These are phyloP conservation scores for Hymenoscyphus infarciens DNA, from an alignment of 2,329 filamentous ascomycete species.

Conservation along the genomic window DNA sequence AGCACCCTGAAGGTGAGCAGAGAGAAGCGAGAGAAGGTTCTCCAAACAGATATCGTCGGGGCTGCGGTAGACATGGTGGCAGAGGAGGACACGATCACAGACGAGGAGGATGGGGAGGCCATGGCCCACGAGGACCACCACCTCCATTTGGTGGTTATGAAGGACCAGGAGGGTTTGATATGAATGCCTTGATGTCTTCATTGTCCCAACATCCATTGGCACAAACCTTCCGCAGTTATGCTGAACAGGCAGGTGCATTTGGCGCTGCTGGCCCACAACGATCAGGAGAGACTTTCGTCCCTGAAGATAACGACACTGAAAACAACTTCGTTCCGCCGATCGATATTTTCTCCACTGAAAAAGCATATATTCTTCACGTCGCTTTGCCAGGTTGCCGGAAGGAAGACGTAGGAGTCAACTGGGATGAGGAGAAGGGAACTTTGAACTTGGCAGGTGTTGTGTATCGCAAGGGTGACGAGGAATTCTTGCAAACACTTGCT, in stretches of 20 bases:
- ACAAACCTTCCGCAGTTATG: slow-evolving; percentile 29
- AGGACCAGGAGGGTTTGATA: slow-evolving; percentile 30
- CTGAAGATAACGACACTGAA: slow-evolving; percentile 28
- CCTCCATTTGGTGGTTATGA: slow-evolving; percentile 22
- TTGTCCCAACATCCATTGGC: slow-evolving; percentile 31
- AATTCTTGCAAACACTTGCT: slow-evolving; percentile 60
- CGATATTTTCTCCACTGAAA: slow-evolving; percentile 69
- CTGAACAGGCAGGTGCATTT: slow-evolving; percentile 21
- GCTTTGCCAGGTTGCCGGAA: slow-evolving; percentile 77
- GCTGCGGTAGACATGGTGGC: slow-evolving; percentile 15
- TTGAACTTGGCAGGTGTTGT: slow-evolving; percentile 70
- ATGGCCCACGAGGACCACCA: slow-evolving; percentile 20
- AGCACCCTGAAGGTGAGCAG: slow-evolving; percentile 17
- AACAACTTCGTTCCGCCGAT: slow-evolving; percentile 60
- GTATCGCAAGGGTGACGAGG: slow-evolving; percentile 67
- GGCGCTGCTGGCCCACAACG: slow-evolving; percentile 20
- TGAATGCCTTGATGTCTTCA: slow-evolving; percentile 28
- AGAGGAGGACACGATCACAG: slow-evolving; percentile 19
- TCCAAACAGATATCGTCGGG: slow-evolving; percentile 7
- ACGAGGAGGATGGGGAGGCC: slow-evolving; percentile 17
- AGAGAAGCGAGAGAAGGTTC: slow-evolving; percentile 9
- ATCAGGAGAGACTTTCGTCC: slow-evolving; percentile 26
- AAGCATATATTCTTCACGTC: slow-evolving; percentile 64
- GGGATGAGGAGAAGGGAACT: slow-evolving; percentile 64
- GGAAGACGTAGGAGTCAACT: slow-evolving; percentile 72